Conservation (phyloP, 371 early-diverging fungal genomes). For the Fennellomyces sp. region DNA sequence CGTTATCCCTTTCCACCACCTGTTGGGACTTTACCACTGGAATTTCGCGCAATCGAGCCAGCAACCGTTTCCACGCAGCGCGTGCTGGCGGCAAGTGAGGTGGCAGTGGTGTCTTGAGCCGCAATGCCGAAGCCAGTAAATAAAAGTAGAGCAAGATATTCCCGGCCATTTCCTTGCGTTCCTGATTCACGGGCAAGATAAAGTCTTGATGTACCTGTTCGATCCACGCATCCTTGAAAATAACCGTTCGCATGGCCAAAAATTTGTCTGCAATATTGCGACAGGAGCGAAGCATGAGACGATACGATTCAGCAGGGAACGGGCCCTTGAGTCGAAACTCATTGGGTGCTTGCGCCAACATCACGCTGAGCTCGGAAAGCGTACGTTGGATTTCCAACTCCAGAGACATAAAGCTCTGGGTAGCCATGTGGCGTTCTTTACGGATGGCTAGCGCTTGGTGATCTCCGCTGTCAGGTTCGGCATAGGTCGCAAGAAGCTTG, state of each 20-base stretch:
- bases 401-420: conserved; percentile 63
- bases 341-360: conserved; percentile 74
- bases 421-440: conserved; percentile 10
- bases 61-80: conserved; percentile 48
- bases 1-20: conserved; percentile 54
- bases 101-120: conserved; percentile 84
- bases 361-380: conserved; percentile 63
- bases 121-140: conserved; percentile 75
- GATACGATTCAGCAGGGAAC: conserved; percentile 73
- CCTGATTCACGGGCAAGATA: conserved; percentile 56
- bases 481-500: conserved; percentile 67
- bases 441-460: background rate
- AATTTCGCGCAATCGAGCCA: conserved; percentile 49
- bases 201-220: conserved; percentile 56
- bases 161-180: conserved; percentile 73
- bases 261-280: conserved; percentile 79
- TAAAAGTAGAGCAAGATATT: conserved; percentile 79
- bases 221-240: conserved; percentile 67
- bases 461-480: conserved; percentile 21
- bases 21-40: conserved; percentile 51
- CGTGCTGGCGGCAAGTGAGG: conserved; percentile 77
- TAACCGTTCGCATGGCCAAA: conserved; percentile 68
- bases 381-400: conserved; percentile 73
- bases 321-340: conserved; percentile 87
- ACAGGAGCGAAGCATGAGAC: conserved; percentile 66